These are phyloP conservation scores for Apiotrichum montevideense DNA, from an alignment of 1,284 basidiomycete genomes.

Conservation along the genomic window DNA sequence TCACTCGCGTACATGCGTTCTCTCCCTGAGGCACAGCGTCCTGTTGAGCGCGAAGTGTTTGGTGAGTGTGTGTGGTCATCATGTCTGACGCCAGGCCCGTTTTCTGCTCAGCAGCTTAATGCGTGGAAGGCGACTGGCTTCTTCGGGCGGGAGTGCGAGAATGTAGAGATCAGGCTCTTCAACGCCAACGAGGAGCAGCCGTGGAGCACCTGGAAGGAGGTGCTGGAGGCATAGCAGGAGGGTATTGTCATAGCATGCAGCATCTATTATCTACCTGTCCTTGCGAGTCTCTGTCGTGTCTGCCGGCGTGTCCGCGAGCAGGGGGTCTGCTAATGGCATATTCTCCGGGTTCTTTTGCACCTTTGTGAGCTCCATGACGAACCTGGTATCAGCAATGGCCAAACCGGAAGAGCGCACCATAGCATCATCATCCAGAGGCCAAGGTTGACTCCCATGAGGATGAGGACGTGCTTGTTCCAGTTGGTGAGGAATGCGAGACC, in stretches of 20 bases:
- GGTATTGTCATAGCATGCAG: not conserved
- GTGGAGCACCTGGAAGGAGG: constrained; percentile 41
- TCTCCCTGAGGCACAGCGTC: constrained; percentile 42
- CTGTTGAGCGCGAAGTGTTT: constrained; percentile 46
- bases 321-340: constrained; percentile 23
- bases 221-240: constrained; percentile 17
- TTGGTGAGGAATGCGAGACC: constrained; percentile 36
- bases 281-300: constrained; percentile 22
- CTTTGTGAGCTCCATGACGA: constrained; percentile 38
- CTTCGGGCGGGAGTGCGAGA: constrained; percentile 44
- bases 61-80: constrained; percentile 26
- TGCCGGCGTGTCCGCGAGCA: constrained; percentile 4
- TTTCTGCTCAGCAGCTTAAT: constrained; percentile 33
- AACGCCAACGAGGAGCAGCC: constrained; percentile 16
- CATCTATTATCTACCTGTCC: constrained; percentile 20
- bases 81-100: constrained; percentile 36
- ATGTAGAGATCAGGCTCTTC: constrained; percentile 41
- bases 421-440: constrained; percentile 42
- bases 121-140: constrained; percentile 45
- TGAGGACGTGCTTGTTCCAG: constrained; percentile 41
- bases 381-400: constrained; percentile 25
- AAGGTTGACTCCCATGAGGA: constrained; percentile 29
- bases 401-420: constrained; percentile 23
- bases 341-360: constrained; percentile 39
- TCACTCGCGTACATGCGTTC: constrained; percentile 40